Evolutionary conservation across 768 basidiomycete species (phyloP).

Genomic region (Dioszegia crocea): DNA sequence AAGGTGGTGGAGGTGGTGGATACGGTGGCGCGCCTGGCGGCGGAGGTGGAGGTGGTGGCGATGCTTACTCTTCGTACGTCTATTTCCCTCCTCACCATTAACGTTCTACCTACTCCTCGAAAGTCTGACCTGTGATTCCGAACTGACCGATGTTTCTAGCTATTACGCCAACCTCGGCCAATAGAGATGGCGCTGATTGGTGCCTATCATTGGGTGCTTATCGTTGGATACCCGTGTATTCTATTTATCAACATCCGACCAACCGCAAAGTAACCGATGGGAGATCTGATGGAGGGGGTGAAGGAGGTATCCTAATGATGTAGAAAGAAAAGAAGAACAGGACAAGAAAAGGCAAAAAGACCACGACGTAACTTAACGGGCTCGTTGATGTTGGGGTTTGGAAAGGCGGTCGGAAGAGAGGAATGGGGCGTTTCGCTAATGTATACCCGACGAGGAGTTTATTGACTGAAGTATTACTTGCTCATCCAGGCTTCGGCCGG

Average conservation of each 20-base stretch:
- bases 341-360: too few species aligned
- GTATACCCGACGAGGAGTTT: conserved; percentile 7
- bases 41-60: conserved; percentile 28
- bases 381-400: too few species aligned
- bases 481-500: neutral
- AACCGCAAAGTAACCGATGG: neutral
- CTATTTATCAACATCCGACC: neutral
- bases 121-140: neutral
- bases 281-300: neutral
- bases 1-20: conserved; percentile 17
- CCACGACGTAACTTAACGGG: too few species aligned
- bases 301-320: neutral
- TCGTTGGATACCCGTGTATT: neutral
- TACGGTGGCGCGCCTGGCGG: too few species aligned
- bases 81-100: neutral
- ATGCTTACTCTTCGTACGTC: conserved; percentile 47
- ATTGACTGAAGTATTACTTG: neutral
- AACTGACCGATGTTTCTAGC: conserved; percentile 14
- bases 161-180: conserved; percentile 37
- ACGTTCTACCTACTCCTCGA: neutral
- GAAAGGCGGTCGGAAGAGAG: neutral
- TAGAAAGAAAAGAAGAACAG: neutral
- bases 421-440: neutral
- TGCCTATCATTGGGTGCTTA: neutral
- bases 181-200: conserved; percentile 4